Evolutionary conservation across 306 rosid species (phyloP), one percentile per base, ranked within the genome.

Genomic region (Leucaena leucocephala): DNA sequence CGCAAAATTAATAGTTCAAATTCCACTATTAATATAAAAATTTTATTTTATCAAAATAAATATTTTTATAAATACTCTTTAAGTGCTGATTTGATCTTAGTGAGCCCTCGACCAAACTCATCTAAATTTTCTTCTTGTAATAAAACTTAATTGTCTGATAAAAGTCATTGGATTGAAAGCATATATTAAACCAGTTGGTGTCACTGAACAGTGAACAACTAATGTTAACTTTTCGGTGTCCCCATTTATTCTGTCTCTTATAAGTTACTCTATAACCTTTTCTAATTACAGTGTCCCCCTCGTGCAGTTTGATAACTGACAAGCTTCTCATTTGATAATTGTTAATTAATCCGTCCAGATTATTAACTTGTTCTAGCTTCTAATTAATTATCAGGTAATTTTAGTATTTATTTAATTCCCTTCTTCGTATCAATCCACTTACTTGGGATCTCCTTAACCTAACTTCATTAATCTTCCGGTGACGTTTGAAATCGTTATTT

Each of bases 391-490:
- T 61, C 13, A 59, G 2, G n/a, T 27, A 27, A 27, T 61, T 61
- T 61, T 61, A 27, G 27, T 34, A 7, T 61, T 61, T 27, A 9
- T 33, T 61, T 12, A 12, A 61, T 61, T 12, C 16, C 11, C 7
- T 50, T 50, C 39, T 61, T 61, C 39, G 38, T 22, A 61, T 61
- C 16, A 21, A 61, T 34, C 40, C 17, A 61, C 40, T 33, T 33
- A 59, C 14, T 19, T 43, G 33, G n/a, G 39, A 50, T 64, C 43
- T 52, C 4, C 13, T 76, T 50, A 27, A 68, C 27, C 46, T 19
- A 8, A 55, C 61, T 75, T 68, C 66, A 22, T 63, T 16, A 62
- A 67, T 80, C 63, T 3, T 61, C 19, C n/a, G 50, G 42, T 68
- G 22, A 57, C 57, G 34, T 19, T 67, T 19, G 8, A 16, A 67